Base-by-base conservation (phyloP, 73 alveolate genomes). In the Uronychia binucleata region DNA sequence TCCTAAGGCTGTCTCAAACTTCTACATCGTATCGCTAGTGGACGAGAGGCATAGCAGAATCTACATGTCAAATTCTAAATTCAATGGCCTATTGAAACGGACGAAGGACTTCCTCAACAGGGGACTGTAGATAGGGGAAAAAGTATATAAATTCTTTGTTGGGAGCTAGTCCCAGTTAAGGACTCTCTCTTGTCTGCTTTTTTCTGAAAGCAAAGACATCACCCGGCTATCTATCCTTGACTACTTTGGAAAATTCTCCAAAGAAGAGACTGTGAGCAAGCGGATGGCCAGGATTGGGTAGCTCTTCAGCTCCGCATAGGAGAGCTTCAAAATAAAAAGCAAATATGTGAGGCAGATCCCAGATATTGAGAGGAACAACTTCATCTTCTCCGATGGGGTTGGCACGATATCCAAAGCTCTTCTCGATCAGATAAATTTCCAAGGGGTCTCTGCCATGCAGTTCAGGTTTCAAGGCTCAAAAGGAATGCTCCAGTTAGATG, bases 331-430 rank as follows among this genome's bases (percentile, higher is more conserved):
- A 46, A 46, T 46, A 11, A 19, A 46, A 5, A 5, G n/a, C 67
- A 46, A 46, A 46, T 46, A 46, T 19, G 67, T 46, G 5, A 19
- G 19, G 19, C 5, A 11, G 5, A 46, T 46, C 19, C 5, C 5
- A 11, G 67, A 46, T 19, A 46, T 46, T 46, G 67, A 46, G 19
- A 46, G 67, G 19, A 11, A 31, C 14, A 84, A 30, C 26, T 78
- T 78, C 31, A 78, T 27, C 57, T 84, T 84, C 33, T 35, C 87
- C 0, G 91, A 84, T 32, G 91, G 91, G 26, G 32, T 34, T 11
- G 91, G 91, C 0, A 78, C 25, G 75, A 84, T 84, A 27, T 84
- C 91, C 14, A 25, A 25, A 14, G 80, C 77, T 0, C 74, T 77
- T n/a, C 31, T 78, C 25, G 27, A 29, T 1, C 81, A 78, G 34